Evolutionary conservation across 441 rosid genomes (phyloP).

Genomic region (Brassica hybrid): DNA sequence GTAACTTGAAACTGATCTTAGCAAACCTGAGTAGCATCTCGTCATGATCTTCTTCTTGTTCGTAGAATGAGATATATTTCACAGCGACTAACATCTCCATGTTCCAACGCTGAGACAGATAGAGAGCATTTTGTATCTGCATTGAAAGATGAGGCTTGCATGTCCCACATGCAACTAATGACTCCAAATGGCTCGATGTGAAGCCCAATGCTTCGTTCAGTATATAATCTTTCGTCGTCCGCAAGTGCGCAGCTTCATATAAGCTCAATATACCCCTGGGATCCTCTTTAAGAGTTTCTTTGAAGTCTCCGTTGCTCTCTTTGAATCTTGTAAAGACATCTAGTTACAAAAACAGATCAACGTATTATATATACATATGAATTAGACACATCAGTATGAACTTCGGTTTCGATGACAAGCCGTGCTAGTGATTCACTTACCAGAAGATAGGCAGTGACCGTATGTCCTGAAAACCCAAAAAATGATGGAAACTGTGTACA

Average conservation of each 20-base stretch:
- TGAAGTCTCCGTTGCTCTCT: constrained; percentile 9
- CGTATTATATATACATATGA: neutral
- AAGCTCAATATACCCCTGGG: constrained; percentile 31
- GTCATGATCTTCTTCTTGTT: constrained; percentile 23
- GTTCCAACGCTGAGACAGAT: constrained; percentile 39
- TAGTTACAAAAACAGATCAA: neutral
- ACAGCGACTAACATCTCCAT: constrained; percentile 6
- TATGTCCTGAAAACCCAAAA: constrained; percentile 31
- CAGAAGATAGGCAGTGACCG: constrained; percentile 25
- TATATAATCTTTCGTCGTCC: constrained; percentile 20
- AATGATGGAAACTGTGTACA: too few species aligned
- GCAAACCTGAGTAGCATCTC: constrained; percentile 21
- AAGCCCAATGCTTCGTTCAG: constrained; percentile 29
- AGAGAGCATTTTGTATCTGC: constrained; percentile 39
- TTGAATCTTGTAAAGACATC: constrained; percentile 27
- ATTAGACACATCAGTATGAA: neutral
- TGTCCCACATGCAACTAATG: neutral
- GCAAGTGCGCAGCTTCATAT: constrained; percentile 25
- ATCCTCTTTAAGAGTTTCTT: constrained; percentile 10
- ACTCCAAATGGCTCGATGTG: constrained; percentile 25
- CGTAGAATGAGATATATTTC: constrained; percentile 18
- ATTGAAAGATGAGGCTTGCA: constrained; percentile 29
- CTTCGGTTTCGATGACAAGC: neutral
- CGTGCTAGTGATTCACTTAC: neutral
- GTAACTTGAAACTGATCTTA: too few species aligned